Evolutionary conservation across 768 basidiomycete genomes (phyloP).

Genomic region (Russula olivacea): DNA sequence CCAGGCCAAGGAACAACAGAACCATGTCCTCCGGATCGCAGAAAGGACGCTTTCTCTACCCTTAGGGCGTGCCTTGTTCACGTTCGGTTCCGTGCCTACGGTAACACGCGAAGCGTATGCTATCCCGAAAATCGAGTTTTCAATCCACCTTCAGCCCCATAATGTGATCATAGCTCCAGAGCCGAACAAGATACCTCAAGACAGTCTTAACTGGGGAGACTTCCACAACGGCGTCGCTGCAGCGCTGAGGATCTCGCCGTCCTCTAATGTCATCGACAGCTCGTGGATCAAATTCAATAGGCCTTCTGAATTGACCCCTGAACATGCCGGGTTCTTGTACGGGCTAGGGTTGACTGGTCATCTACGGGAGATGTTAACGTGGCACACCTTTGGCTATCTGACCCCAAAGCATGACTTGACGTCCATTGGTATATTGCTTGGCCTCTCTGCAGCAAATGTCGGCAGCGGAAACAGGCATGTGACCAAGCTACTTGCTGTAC

Average conservation of each 20-base stretch:
- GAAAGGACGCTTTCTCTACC: conserved; percentile 87
- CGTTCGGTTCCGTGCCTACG: conserved; percentile 72
- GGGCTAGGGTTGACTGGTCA: conserved; percentile 92
- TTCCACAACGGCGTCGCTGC: conserved; percentile 98
- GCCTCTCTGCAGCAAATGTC: conserved; percentile 86
- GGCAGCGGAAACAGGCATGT: conserved; percentile 83
- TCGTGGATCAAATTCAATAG: conserved; percentile 97
- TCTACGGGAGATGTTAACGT: conserved; percentile 80
- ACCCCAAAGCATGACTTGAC: conserved; percentile 96
- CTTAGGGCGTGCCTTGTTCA: conserved; percentile 87
- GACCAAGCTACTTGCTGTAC: conserved; percentile 86
- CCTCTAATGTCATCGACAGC: conserved; percentile 73
- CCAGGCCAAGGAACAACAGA: conserved; percentile 78
- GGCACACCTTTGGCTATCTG: conserved; percentile 93
- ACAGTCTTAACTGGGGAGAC: conserved; percentile 86
- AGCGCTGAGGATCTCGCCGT: conserved; percentile 74
- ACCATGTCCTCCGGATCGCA: conserved; percentile 70
- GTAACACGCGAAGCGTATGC: conserved; percentile 73
- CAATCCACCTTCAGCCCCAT: conserved; percentile 66
- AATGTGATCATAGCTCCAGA: conserved; percentile 62
- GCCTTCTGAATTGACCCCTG: conserved; percentile 81
- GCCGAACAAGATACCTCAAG: conserved; percentile 61
- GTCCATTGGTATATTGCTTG: conserved; percentile 87
- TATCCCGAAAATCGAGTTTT: conserved; percentile 75
- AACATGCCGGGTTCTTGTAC: conserved; percentile 94